These are phyloP conservation scores for Raphanus sativus DNA, from an alignment of 345 rosid genomes.

Conservation along the genomic window DNA sequence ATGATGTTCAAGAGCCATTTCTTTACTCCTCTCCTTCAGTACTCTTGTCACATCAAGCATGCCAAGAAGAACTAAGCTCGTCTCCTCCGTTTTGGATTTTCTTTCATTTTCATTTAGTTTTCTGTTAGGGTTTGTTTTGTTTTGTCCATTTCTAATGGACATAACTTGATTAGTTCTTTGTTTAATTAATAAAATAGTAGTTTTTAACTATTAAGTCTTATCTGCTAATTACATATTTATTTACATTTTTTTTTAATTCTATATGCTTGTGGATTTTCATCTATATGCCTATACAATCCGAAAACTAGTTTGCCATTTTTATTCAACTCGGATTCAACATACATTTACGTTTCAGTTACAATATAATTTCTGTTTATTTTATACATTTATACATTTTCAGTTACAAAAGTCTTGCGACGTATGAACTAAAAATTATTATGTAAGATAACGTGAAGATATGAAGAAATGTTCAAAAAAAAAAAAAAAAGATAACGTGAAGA, in stretches of 20 bases:
- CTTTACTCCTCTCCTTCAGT: slow-evolving; percentile 39
- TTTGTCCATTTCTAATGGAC: slow-evolving; percentile 16
- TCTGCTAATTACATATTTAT: neutral
- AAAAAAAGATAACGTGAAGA: neutral
- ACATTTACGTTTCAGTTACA: no score
- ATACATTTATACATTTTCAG: no score
- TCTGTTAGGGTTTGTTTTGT: slow-evolving; percentile 25
- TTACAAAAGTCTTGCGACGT: neutral
- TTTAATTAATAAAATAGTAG: slow-evolving; percentile 14
- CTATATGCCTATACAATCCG: neutral
- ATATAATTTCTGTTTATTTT: no score
- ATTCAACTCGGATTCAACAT: neutral
- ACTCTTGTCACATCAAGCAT: slow-evolving; percentile 40
- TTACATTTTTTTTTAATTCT: neutral
- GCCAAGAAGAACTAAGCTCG: slow-evolving; percentile 18
- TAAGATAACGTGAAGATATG: no score
- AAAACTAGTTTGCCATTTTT: neutral
- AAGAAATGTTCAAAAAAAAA: no score
- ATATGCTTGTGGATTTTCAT: neutral
- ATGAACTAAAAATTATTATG: neutral
- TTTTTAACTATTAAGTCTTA: neutral
- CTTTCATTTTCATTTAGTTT: neutral
- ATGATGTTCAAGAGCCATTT: slow-evolving; percentile 39
- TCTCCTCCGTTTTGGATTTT: neutral
- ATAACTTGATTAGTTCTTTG: slow-evolving; percentile 6